Conservation (phyloP, 176 grass and related monocot genomes). For the Hordeum vulgare region MorexV3_pseudomolecules_assembly NC_058523.1:41561007-41561506, state of each 20-base stretch:
- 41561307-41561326: not conserved
- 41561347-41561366: not conserved
- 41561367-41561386: not conserved
- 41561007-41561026: slow-evolving; percentile 53
- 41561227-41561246: slow-evolving; percentile 2
- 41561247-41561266: not conserved
- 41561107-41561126: slow-evolving; percentile 87
- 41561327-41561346: not conserved
- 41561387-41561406: not conserved
- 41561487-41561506: not conserved
- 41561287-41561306: not conserved
- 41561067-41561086: slow-evolving; percentile 66
- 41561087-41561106: slow-evolving; percentile 82
- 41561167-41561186: slow-evolving; percentile 34
- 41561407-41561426: not conserved
- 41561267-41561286: not conserved
- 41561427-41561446: not conserved
- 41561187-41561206: not conserved
- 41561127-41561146: slow-evolving; percentile 75
- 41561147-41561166: slow-evolving; percentile 65
- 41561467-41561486: not conserved
- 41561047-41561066: slow-evolving; percentile 60
- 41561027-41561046: slow-evolving; percentile 66
- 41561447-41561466: not conserved
- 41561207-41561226: slow-evolving; percentile 45